Base-by-base conservation (phyloP, 139 green algal species). In the Chlamydomonas incerta region DNA sequence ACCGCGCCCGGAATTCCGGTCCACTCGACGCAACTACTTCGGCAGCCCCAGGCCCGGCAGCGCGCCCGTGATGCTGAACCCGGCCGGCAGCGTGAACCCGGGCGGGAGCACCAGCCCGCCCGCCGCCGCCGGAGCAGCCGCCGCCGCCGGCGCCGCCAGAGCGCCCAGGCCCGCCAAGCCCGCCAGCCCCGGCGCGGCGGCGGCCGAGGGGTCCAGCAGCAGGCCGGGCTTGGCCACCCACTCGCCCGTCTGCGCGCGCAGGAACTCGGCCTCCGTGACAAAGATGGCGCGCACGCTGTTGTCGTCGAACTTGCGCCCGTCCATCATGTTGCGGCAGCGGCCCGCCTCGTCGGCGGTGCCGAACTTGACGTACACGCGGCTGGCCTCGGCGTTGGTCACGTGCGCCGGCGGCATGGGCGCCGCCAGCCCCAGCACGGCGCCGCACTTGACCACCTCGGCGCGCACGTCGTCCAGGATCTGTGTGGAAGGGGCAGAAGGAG, bases 271-370 rank as follows among this genome's bases (percentile, higher is more conserved):
- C 58, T 96, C 94, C 8, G 83, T 81, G 31, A 94, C 90, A 28
- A 91, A 89, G 9, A 14, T 69, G 11, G 89, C 92, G n/a, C 87
- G 92, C 68, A 98, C 93, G 37, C 60, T 89, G 81, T 93, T 94
- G 74, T 92, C 94, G 73, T 98, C 95, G 76, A 98, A 96, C 31
- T 90, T 87, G 46, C 95, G 92, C 1, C 90, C 91, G 74, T 98
- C 88, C 90, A 93, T 95, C 67, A 93, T 89, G 11, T 86, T 81
- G 58, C 91, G 92, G 87, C 86, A 93, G 67, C 94, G 93, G 1
- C 34, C 34, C 17, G 89, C 92, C 69, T 97, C 90, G 0, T 88
- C 87, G 23, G 65, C 63, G 1, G 55, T 90, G 2, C 17, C 67
- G 74, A 93, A 96, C 87, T 92, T 92, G 77, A 97, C 80, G 85